Evolutionary conservation across 1,139 yeast genomes (phyloP), one percentile per base, ranked within the genome.

Genomic region (Magnusiomyces suaveolens): DNA sequence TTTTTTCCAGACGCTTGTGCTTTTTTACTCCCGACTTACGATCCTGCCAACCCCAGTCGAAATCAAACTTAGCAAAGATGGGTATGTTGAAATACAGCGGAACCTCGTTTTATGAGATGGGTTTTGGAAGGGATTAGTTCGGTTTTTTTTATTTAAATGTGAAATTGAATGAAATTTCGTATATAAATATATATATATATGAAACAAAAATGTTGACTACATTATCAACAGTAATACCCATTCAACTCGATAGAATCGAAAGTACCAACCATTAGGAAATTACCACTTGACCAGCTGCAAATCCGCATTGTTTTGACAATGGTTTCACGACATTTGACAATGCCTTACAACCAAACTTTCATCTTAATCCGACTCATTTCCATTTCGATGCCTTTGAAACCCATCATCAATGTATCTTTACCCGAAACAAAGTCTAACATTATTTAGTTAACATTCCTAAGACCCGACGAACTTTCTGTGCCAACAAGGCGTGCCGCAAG

Each of bases 401-500:
- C 12, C 6, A 6, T 29, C 12, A 29, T 29, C 12, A 8, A 29
- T 29, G 36, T 6, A 29, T 29, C 12, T 29, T 29, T 29, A 21
- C 20, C 43, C 20, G 21, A 20, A 41, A n/a, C n/a, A n/a, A n/a
- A n/a, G n/a, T n/a, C n/a, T n/a, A 52, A 50, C 38, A 21, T 39
- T 10, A 26, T 51, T 58, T 74, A 90, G 99, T 92, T 82, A 92
- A 92, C 95, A 95, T 92, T 83, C 99, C 99, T 82, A 92, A 92
- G 87, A 90, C 97, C 80, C 90, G 98, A 87, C 89, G 87, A 83
- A 92, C 99, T 79, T 92, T 86, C 92, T 92, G 99, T 83, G 89
- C 89, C 82, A 97, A 97, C 82, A 92, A 87, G 82, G 84, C 83
- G 76, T 94, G 99, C 83, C 88, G 95, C 75, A 89, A 89, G 82